Evolutionary conservation across 1,139 yeast genomes (phyloP), one percentile per base, ranked within the genome.

Genomic region (Sugiyamaella castrensis): DNA sequence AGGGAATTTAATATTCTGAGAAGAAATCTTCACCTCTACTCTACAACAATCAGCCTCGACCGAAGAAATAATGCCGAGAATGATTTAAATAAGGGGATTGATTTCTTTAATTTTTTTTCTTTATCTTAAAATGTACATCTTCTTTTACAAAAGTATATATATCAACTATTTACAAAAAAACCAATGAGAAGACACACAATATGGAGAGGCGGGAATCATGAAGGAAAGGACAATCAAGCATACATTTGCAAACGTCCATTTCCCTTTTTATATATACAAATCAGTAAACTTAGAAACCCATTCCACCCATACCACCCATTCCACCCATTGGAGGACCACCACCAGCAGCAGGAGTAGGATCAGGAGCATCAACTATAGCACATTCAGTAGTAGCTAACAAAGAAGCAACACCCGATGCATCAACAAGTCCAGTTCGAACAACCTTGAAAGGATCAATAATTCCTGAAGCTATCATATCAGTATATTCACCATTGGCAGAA

Each of bases 401-500:
- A 28, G 98, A 89, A 47, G 99, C 98, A 60, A 92, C 98, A 76
- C 98, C 96, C 50, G 95, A 80, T 53, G 99, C 99, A 65, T 92
- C 98, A 51, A 89, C 92, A 65, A 92, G 79, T 60, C 98, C 98
- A 62, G 89, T 85, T 77, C 95, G 88, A 58, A 94, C 98, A 65
- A 94, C 98, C 82, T 92, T 94, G 81, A 92, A 89, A 60, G 99
- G 99, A 73, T 92, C 99, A 68, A 91, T 89, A 73, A 92, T 92
- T 80, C 99, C 99, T 53, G 95, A 83, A 58, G 92, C 87, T 66
- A 92, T 84, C 97, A 92, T 89, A 71, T 92, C 96, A 57, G 95
- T 87, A 79, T 81, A 92, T 73, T 87, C 88, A 63, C 96, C 94
- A 72, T 86, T 87, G 58, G 96, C 80, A 38, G 98, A 86, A 73